These are phyloP conservation scores for Hymenoscyphus scutula DNA, from an alignment of 2,329 filamentous ascomycete genomes.

Conservation along the genomic window DNA sequence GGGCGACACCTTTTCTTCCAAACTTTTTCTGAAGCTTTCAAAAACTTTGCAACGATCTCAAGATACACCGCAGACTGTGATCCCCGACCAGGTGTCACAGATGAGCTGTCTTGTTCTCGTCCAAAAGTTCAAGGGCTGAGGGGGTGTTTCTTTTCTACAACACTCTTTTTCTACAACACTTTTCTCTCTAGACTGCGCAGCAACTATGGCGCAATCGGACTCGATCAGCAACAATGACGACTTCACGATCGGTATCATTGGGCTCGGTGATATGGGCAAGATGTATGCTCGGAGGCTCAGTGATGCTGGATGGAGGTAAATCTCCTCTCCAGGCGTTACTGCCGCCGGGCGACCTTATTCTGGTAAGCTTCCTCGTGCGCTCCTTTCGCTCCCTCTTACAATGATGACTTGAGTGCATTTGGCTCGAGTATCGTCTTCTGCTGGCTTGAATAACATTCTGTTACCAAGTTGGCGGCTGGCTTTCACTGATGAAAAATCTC, in stretches of 20 bases:
- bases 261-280: slow-evolving; percentile 99
- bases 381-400: slow-evolving; percentile 30
- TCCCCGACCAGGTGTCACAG: not conserved
- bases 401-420: slow-evolving; percentile 99
- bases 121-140: slow-evolving; percentile 8
- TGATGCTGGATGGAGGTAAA: slow-evolving; percentile 94
- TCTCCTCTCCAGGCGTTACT: slow-evolving; percentile 34
- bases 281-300: slow-evolving; percentile 93
- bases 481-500: slow-evolving; percentile 98
- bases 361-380: slow-evolving; percentile 35
- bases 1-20: slow-evolving; percentile 1
- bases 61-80: not conserved
- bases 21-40: not conserved
- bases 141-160: not conserved
- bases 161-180: not conserved
- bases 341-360: slow-evolving; percentile 29
- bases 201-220: slow-evolving; percentile 2
- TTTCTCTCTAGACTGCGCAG: no score
- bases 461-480: slow-evolving; percentile 57
- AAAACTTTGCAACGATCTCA: not conserved
- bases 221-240: slow-evolving; percentile 33
- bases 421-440: slow-evolving; percentile 91
- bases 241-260: slow-evolving; percentile 88
- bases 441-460: slow-evolving; percentile 71
- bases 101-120: slow-evolving; percentile 1